Evolutionary conservation across 1,284 basidiomycete species (phyloP).

Genomic region (Leccinum ponderosum): DNA sequence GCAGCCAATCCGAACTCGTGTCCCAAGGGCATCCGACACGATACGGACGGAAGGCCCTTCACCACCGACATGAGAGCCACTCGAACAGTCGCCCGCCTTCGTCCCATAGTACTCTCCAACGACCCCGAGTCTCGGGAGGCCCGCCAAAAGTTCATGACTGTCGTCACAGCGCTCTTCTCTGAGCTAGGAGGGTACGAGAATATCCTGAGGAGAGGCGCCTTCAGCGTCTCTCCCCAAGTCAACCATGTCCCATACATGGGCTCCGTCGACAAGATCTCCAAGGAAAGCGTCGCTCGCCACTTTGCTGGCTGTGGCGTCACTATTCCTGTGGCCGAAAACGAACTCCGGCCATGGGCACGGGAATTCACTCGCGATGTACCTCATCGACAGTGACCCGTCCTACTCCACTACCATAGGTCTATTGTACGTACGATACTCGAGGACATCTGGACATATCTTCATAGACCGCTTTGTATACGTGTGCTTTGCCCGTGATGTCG

Average conservation of each 20-base stretch:
- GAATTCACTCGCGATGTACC: constrained; percentile 34
- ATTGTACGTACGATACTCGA: constrained; percentile 14
- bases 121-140: constrained; percentile 32
- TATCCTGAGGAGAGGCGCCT: constrained; percentile 35
- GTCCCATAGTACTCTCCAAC: constrained; percentile 35
- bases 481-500: constrained; percentile 1
- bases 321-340: constrained; percentile 34
- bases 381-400: constrained; percentile 17
- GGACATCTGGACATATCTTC: constrained; percentile 32
- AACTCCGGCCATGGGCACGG: constrained; percentile 44
- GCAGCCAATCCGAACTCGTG: constrained; percentile 42
- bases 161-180: constrained; percentile 40
- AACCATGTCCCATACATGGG: constrained; percentile 28
- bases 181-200: constrained; percentile 36
- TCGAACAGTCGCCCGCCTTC: constrained; percentile 43
- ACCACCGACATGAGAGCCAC: constrained; percentile 44
- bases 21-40: constrained; percentile 46
- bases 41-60: constrained; percentile 36
- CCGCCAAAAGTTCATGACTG: constrained; percentile 40
- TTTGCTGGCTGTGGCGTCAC: constrained; percentile 43
- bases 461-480: constrained; percentile 6
- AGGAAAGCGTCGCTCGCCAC: constrained; percentile 37
- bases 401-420: constrained; percentile 13
- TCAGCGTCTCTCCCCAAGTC: constrained; percentile 37
- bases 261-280: constrained; percentile 25